Conservation (phyloP, 2,329 filamentous ascomycete species). For the Didymella segeticola region DNA sequence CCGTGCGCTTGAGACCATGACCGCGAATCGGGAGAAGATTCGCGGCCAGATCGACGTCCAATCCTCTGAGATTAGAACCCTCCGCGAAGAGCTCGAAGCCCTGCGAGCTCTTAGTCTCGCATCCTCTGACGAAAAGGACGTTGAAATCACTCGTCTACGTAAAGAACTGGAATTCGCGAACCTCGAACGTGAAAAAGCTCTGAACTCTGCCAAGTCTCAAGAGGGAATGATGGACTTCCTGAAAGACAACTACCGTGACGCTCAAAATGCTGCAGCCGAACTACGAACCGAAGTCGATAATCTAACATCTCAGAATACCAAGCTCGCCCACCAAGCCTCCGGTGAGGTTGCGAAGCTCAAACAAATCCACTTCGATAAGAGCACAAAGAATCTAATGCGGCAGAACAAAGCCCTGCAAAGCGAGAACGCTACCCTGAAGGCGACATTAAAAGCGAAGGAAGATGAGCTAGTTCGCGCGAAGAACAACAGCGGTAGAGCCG, state of each 20-base stretch:
- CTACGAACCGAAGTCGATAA: conserved; percentile 14
- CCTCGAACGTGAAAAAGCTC: conserved; percentile 29
- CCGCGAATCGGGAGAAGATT: conserved; percentile 21
- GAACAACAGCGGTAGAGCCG: conserved; percentile 25
- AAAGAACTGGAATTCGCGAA: conserved; percentile 30
- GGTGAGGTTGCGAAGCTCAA: conserved; percentile 28
- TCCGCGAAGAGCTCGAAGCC: conserved; percentile 26
- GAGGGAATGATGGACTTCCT: conserved; percentile 62
- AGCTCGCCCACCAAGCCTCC: conserved; percentile 26
- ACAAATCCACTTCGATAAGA: conserved; percentile 23
- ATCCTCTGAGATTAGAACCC: conserved; percentile 18
- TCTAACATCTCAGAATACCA: conserved; percentile 23
- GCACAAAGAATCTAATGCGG: conserved; percentile 14
- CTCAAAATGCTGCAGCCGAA: conserved; percentile 21
- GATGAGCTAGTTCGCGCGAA: conserved; percentile 33
- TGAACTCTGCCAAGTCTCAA: conserved; percentile 41
- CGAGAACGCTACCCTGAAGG: conserved; percentile 24
- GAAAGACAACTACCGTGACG: conserved; percentile 60
- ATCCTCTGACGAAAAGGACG: conserved; percentile 31
- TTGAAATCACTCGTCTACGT: conserved; percentile 32
- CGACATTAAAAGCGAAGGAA: conserved; percentile 26
- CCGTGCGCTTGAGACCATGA: conserved; percentile 23
- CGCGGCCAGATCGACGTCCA: conserved; percentile 28
- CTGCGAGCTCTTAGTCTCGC: conserved; percentile 26
- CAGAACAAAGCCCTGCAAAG: conserved; percentile 13